Conservation (phyloP, 1,284 basidiomycete genomes). For the Pseudomicrostroma phylloplanum region DNA sequence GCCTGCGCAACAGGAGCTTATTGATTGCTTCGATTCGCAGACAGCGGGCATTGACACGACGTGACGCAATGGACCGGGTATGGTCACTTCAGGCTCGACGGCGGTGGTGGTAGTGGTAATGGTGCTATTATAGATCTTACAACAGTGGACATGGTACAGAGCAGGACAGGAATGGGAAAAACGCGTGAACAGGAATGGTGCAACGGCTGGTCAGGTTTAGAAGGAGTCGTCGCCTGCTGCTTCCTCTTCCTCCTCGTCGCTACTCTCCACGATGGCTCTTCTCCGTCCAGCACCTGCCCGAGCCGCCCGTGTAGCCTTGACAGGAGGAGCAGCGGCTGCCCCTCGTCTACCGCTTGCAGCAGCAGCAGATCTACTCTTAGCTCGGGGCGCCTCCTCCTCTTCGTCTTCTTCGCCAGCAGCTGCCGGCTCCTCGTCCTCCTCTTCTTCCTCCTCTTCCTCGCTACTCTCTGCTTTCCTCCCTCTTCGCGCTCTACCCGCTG, state of each 20-base stretch:
- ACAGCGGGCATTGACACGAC: no score
- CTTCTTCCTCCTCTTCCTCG: constrained; percentile 7
- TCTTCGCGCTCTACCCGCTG: background rate
- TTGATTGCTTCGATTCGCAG: no score
- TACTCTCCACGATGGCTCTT: constrained; percentile 3
- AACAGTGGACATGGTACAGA: no score
- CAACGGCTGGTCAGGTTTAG: background rate
- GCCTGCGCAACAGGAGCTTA: no score
- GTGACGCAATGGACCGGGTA: no score
- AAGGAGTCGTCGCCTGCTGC: constrained; percentile 4
- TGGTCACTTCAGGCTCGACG: no score
- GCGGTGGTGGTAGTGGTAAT: no score
- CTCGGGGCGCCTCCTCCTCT: background rate
- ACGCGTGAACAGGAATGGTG: no score
- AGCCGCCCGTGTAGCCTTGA: background rate
- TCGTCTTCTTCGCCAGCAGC: background rate
- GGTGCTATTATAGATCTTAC: no score
- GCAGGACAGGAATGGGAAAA: no score
- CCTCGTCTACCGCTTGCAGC: background rate
- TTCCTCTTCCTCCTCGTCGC: background rate
- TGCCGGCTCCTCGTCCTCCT: background rate
- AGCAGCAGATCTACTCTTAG: background rate
- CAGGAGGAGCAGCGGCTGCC: background rate
- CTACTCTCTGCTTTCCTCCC: background rate
- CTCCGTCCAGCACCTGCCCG: background rate